Conservation (phyloP, 768 basidiomycete species). For the Kwoniella dendrophila region DNA sequence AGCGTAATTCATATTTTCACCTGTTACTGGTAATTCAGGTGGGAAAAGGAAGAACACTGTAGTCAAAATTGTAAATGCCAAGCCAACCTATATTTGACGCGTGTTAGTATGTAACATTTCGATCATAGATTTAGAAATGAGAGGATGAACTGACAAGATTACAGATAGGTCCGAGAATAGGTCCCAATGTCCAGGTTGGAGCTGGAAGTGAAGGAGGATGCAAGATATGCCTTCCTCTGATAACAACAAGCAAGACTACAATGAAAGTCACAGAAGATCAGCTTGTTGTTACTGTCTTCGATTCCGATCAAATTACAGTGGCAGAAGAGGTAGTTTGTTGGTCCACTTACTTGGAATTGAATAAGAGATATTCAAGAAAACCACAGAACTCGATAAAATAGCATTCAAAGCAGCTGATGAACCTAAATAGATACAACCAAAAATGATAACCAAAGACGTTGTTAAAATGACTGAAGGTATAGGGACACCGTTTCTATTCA, state of each 20-base stretch:
- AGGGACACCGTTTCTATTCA: slow-evolving; percentile 39
- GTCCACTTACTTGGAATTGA: slow-evolving; percentile 48
- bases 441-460: slow-evolving; percentile 41
- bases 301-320: not conserved
- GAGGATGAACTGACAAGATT: slow-evolving; percentile 29
- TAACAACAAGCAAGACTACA: slow-evolving; percentile 34
- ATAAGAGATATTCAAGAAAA: slow-evolving; percentile 47
- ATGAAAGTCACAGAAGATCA: no score
- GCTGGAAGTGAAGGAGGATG: slow-evolving; percentile 42
- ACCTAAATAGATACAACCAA: slow-evolving; percentile 49
- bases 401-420: slow-evolving; percentile 43
- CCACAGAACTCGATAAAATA: slow-evolving; percentile 47
- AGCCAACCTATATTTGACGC: slow-evolving; percentile 27
- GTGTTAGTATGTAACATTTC: not conserved
- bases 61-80: slow-evolving; percentile 52
- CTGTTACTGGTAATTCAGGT: slow-evolving; percentile 39
- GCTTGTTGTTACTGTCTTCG: not conserved
- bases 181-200: slow-evolving; percentile 55
- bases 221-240: slow-evolving; percentile 35
- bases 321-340: not conserved
- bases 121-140: no score
- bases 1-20: slow-evolving; percentile 47
- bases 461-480: slow-evolving; percentile 39
- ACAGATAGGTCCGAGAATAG: slow-evolving; percentile 38
- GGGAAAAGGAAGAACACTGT: slow-evolving; percentile 54